Evolutionary conservation across 208 protist genomes (phyloP), one percentile per base, ranked within the genome.

Genomic region (Wallacemonas sp.): DNA sequence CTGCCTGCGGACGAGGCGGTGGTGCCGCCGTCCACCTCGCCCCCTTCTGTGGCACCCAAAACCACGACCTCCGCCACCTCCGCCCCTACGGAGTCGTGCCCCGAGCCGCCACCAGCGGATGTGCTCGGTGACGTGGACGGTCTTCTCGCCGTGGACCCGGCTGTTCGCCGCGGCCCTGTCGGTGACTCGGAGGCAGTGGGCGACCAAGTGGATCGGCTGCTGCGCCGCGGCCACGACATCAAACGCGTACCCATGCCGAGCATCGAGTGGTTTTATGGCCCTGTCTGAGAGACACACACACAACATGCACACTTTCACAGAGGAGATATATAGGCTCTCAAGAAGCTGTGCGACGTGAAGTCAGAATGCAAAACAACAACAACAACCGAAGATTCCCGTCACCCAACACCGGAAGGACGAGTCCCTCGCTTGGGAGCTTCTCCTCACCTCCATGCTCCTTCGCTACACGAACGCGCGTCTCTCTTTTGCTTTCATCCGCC

Each of bases 211-310:
- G 77, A 83, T 54, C 42, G 63, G 26, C 27, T 77, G 19, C 66
- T 81, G 38, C 54, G 66, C 24, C 50, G 54, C 13, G 36, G 70
- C 21, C 42, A 60, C 29, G 13, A 53, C 12, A 90, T 90, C 58
- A 58, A 45, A 13, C 83, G 68, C 42, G 74, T 90, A 42, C 78
- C 83, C 3, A 87, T 90, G 83, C 79, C 83, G 12, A 73, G 77
- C 39, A 44, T 79, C 4, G 83, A 90, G 67, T 85, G 77, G 58
- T 58, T 64, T 29, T 87, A 90, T 60, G 73, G 71, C 1, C 60
- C 66, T 2, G 81, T 45, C 4, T 45, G 12, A 33, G 8, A 8
- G n/a, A 8, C 6, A 55, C 22, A 21, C 15, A 55, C 29, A 55
- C 24, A 29, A 10, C 21, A 12, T n/a, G 33, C 29, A 36, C 22